Base-by-base conservation (phyloP, 345 rosid species). In the Eutrema japonicum region DNA sequence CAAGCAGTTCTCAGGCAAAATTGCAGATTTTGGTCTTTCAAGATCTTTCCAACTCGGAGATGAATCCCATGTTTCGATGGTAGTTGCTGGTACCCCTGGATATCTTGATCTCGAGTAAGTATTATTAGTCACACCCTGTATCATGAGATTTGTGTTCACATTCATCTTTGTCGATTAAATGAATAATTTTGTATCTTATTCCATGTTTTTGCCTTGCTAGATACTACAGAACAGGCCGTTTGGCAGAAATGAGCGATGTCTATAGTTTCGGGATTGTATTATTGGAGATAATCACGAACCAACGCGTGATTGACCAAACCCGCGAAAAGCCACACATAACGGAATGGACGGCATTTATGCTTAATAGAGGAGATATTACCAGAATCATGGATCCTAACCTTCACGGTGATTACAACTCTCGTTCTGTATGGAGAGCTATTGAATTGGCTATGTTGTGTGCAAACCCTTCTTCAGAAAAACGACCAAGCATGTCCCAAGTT, bases 261-360 rank as follows among this genome's bases (percentile, higher is more conserved):
- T 85, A 85, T 16, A 82, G 84, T 64, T 87, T 79, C 35, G 86
- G 87, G 2, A 78, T 87, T 32, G 68, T 85, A 10, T 72, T 87
- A 0, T n/a, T 87, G 5, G 86, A 85, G 77, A 54, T 85, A 5
- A 73, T 85, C 35, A 83, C 87, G 5, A 81, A 86, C 45, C 76
- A 61, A 51, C 79, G 75, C 0, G 84, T 80, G n/a, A 57, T 83
- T 27, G 72, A 68, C 1, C 58, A 57, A 49, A 30, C 51, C 10
- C 73, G 56, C 0, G 69, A 71, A 4, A 55, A 32, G n/a, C 1
- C 64, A 0, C 86, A 78, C 51, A 76, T 87, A 40, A 55, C 63
- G 5, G 57, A 70, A 3, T 83, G 92, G 86, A 46, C 35, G 0
- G 62, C 48, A 3, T 81, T 73, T 30, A 64, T 77, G 57, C 45